A percentile compares a stretch with the other conserved stretches of the same genome.
Conservation (phyloP, 2,329 filamentous ascomycete genomes). For the Zelopaecilomyces penicillatus region DNA sequence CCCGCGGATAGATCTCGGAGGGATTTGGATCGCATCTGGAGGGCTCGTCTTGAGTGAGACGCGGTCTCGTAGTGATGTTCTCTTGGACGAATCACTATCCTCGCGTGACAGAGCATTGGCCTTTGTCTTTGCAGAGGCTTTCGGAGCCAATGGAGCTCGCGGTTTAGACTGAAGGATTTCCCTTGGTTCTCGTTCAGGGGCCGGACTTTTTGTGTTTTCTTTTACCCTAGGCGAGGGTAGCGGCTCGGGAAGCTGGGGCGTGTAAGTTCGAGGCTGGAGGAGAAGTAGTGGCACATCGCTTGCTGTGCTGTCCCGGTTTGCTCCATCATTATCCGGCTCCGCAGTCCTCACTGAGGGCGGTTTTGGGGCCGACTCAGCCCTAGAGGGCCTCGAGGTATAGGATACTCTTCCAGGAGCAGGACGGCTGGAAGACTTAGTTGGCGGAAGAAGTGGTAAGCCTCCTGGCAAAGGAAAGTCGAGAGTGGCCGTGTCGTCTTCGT, state of each 20-base stretch:
- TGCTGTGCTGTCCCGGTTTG: constrained; percentile 10
- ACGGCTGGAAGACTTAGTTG: constrained; percentile 2
- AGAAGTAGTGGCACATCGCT: constrained; percentile 38
- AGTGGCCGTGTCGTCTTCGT: constrained; percentile 11
- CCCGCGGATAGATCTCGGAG: constrained; percentile 23
- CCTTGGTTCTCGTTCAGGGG: not conserved
- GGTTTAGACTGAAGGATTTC: not conserved
- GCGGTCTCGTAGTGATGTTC: constrained; percentile 44
- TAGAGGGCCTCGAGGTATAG: too few species aligned
- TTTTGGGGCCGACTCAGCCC: too few species aligned
- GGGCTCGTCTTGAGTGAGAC: constrained; percentile 45
- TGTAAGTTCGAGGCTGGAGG: constrained; percentile 50
- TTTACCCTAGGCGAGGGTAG: constrained; percentile 33
- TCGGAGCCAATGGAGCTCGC: not conserved
- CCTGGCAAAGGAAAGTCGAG: constrained; percentile 17
- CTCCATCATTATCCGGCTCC: constrained; percentile 2
- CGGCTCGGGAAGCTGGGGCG: constrained; percentile 41
- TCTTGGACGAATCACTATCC: constrained; percentile 20
- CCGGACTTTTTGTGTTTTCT: constrained; percentile 12
- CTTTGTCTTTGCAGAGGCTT: not conserved
- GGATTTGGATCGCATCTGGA: constrained; percentile 47
- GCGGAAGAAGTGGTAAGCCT: constrained; percentile 13
- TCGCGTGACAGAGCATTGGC: constrained; percentile 2
- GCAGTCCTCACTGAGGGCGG: not conserved
- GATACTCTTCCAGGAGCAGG: not conserved